Evolutionary conservation across 306 rosid species (phyloP), one percentile per base, ranked within the genome.

Genomic region (Vigna nakashimae): DNA sequence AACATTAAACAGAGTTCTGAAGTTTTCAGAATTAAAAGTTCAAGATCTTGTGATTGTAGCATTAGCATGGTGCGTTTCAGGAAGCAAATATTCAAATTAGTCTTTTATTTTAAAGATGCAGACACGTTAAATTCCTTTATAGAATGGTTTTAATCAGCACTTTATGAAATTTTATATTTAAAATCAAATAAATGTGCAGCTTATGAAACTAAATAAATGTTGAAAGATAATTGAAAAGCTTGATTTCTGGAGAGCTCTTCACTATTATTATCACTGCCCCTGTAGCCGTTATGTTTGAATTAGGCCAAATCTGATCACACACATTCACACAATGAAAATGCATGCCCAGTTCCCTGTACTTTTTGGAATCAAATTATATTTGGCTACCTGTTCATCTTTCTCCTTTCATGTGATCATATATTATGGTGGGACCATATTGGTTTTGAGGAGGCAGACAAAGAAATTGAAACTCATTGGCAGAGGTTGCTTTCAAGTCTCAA

Each of bases 401-500:
- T 11, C 30, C 28, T 51, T 38, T 68, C 73, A 76, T 70, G 76
- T 84, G 83, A 69, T 18, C 17, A 48, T 15, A 48, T 15, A 63
- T 73, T 36, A 32, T 26, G 71, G 75, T 55, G 84, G 83, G 84
- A 32, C 84, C 81, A 30, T 81, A 42, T 75, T 56, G 60, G 38
- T 38, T 57, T 52, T 71, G 38, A 34, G 16, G 69, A 78, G 82
- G 82, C 70, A 75, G 89, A 79, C 86, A 75, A 65, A 74, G 82
- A 79, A 70, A 82, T 65, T 77, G 60, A 71, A 69, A 76, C 16
- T 36, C 79, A 40, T 46, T 18, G 12, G 62, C 67, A 68, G 34
- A 69, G 72, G 62, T 71, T 55, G 70, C 79, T 79, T 85, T 85
- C 86, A 45, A 78, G 20, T 64, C 77, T 58, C 75, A 82, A 82